Evolutionary conservation across 768 basidiomycete genomes (phyloP).

Genomic region (Leucocoprinus leucothites): DNA sequence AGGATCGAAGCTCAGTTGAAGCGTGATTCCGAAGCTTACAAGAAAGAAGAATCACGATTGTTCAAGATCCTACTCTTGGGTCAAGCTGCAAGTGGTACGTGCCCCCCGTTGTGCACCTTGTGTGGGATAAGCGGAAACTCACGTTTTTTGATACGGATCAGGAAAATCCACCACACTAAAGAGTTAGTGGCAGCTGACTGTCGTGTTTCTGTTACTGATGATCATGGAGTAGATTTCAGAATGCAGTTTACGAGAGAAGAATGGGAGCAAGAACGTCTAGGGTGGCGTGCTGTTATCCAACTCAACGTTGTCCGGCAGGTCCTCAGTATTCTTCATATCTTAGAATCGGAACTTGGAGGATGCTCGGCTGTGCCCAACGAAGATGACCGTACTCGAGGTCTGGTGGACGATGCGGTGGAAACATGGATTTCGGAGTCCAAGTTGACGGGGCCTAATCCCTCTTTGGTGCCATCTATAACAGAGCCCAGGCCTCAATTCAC

Average conservation of each 20-base stretch:
- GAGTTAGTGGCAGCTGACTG: slow-evolving; percentile 34
- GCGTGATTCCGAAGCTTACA: background rate
- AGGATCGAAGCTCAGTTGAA: slow-evolving; percentile 3
- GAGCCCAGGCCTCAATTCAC: slow-evolving; percentile 35
- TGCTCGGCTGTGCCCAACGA: background rate
- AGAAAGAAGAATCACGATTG: background rate
- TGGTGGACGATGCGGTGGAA: background rate
- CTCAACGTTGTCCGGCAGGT: slow-evolving; percentile 77
- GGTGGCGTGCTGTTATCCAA: slow-evolving; percentile 77
- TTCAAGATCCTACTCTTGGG: slow-evolving; percentile 58
- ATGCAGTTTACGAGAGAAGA: slow-evolving; percentile 60
- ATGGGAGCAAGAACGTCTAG: slow-evolving; percentile 65
- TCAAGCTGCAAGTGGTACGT: slow-evolving; percentile 63
- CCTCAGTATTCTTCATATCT: slow-evolving; percentile 58
- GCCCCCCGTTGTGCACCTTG: slow-evolving; percentile 5
- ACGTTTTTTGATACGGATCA: slow-evolving; percentile 21
- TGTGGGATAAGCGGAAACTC: background rate
- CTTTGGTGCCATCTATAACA: slow-evolving; percentile 12
- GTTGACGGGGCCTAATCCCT: background rate
- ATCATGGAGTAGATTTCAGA: slow-evolving; percentile 55
- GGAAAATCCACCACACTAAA: slow-evolving; percentile 72
- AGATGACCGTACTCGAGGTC: background rate
- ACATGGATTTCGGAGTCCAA: background rate
- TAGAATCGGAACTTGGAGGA: slow-evolving; percentile 46
- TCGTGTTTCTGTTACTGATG: background rate